These are phyloP conservation scores for Starmera dryadoides DNA, from an alignment of 805 yeast genomes.

Conservation along the genomic window DNA sequence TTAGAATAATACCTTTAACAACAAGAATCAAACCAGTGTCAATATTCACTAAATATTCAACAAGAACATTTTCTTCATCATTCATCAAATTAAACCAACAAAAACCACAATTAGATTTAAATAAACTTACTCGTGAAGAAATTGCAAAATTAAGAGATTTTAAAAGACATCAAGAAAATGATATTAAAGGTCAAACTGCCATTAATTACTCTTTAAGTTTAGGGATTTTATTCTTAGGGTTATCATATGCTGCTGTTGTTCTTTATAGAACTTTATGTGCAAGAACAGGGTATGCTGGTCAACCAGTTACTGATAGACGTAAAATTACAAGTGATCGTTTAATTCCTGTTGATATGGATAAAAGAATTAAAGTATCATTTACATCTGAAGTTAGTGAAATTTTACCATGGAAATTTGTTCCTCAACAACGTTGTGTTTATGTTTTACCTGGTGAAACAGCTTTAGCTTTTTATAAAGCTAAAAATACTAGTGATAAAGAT, in stretches of 20 bases:
- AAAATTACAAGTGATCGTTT: constrained; percentile 83
- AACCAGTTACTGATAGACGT: constrained; percentile 79
- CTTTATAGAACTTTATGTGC: constrained; percentile 87
- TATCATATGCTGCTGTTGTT: constrained; percentile 89
- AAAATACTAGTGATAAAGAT: constrained; percentile 77
- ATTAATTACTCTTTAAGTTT: constrained; percentile 65
- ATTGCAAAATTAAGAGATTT: constrained; percentile 16
- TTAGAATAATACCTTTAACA: too few relatives aligned
- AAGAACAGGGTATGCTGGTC: constrained; percentile 94
- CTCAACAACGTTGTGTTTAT: constrained; percentile 89
- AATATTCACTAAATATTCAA: not conserved
- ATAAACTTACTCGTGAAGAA: constrained; percentile 16
- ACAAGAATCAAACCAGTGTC: too few relatives aligned
- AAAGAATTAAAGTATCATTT: constrained; percentile 75
- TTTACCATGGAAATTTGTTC: constrained; percentile 91
- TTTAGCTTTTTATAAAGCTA: constrained; percentile 89
- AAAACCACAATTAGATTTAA: constrained; percentile 2
- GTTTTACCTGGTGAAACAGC: constrained; percentile 98
- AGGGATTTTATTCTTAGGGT: constrained; percentile 60
- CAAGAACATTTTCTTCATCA: not conserved
- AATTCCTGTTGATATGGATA: constrained; percentile 79
- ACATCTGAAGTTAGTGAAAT: constrained; percentile 88
- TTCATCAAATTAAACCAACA: not conserved
- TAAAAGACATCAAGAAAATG: constrained; percentile 11
- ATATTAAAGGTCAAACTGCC: constrained; percentile 33